Percentiles rank a stretch among this genome's conserved stretches.
Evolutionary conservation across 2,329 filamentous ascomycete species (phyloP).

Genomic region (Epichloe scottii): DNA sequence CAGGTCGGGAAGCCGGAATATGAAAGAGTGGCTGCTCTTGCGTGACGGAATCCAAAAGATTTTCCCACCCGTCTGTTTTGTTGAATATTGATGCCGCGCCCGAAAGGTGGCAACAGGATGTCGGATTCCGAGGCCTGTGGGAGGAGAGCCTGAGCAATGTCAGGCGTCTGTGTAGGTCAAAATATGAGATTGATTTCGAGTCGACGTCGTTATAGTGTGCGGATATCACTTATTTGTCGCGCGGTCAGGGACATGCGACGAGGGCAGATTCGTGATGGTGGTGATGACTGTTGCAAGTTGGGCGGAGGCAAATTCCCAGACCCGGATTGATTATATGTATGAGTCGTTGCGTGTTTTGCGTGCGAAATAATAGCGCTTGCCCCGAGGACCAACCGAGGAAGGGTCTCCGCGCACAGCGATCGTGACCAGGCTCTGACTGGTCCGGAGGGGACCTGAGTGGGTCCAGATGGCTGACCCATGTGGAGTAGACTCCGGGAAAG

Average conservation of each 20-base stretch:
- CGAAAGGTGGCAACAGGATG: too few relatives aligned
- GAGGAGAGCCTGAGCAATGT: too few relatives aligned
- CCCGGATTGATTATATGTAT: conserved; percentile 1
- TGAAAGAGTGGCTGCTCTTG: not conserved
- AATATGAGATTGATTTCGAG: not conserved
- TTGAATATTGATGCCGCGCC: not conserved
- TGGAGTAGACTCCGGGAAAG: not conserved
- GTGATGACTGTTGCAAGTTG: conserved; percentile 3
- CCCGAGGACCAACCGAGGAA: not conserved
- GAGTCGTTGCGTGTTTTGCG: conserved; percentile 6
- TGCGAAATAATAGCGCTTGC: not conserved
- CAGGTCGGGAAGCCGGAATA: not conserved
- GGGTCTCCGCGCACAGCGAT: not conserved
- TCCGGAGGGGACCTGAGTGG: not conserved
- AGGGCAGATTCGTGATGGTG: not conserved
- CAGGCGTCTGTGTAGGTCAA: not conserved
- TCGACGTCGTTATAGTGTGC: not conserved
- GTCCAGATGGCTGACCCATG: not conserved
- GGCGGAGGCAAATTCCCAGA: not conserved
- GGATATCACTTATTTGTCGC: not conserved
- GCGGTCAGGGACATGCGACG: not conserved
- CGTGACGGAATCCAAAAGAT: not conserved
- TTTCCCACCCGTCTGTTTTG: not conserved
- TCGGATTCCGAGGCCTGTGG: too few relatives aligned
- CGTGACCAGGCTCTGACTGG: too few relatives aligned